Evolutionary conservation across 2,329 filamentous ascomycete species (phyloP), one percentile per base, ranked within the genome.

Genomic region (Trichophyton schoenleinii): DNA sequence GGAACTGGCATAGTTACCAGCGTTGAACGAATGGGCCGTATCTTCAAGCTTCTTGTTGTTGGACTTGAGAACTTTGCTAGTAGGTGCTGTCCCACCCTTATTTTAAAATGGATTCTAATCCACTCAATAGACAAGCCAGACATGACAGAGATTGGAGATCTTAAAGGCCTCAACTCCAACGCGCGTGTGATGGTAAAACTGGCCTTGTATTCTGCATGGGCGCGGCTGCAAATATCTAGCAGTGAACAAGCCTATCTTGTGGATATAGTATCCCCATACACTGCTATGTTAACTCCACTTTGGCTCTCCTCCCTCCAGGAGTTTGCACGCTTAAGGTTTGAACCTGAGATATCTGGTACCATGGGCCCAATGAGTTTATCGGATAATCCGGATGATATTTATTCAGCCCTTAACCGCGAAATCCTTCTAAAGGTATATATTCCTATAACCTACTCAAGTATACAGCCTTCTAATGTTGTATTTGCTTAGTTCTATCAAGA

Each of bases 101-200:
- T n/a, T 44, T 20, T 20, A n/a, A 55, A 7, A 3, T 61, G 22
- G 9, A 8, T 52, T 53, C 44, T 64, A 68, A 57, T 68, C 63
- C 70, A 59, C 70, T 53, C 53, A 13, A 11, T 31, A 80, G 79
- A 76, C 53, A 89, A 95, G 64, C 80, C 83, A 0, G 88, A 95
- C 68, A 87, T 87, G 49, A 89, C 88, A 0, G 85, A 89, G 22
- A 97, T 99, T 70, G 94, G 94, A 15, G 95, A 99, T 67, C 80
- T 99, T 4, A 90, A 89, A 73, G 90, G 89, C 0, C 83, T 99
- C 18, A 96, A 91, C 70, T 91, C 92, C 1, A 99, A 99, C 71
- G 92, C 94, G 0, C 89, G 95, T 70, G 90, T 96, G 57, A 99
- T 99, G 94, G 90, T 99, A 61, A 96, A 95, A 74, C 94, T 97